Evolutionary conservation across 768 basidiomycete genomes (phyloP), one percentile per base, ranked within the genome.

Genomic region (Pisolithus albus): DNA sequence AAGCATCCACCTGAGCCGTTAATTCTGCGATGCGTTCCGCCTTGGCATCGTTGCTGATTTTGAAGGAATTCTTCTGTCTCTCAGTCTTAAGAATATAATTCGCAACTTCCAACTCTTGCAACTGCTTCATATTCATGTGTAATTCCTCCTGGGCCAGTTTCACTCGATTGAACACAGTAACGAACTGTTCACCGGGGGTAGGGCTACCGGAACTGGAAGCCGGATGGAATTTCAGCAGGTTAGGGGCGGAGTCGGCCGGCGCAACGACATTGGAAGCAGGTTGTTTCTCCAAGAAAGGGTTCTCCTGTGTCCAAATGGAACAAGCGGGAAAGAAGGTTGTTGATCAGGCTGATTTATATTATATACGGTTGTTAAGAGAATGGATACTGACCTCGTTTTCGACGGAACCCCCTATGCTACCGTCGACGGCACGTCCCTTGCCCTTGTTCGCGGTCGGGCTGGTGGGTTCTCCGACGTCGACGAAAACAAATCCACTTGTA

Each of bases 1-100:
- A 32, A 9, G 24, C 51, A 4, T 52, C 40, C 1, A 34, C n/a
- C 16, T 62, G 57, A 6, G 39, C 44, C 21, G n/a, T 28, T 34
- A 64, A 8, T 10, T n/a, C n/a, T 4, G 37, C 49, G 2, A 66
- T 60, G 0, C 19, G 41, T 24, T 40, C 59, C 30, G 60, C 60
- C 54, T 75, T 76, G 4, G 60, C 61, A 4, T 60, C 59, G 13
- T 67, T 69, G 23, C 69, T 65, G 41, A 69, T 65, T 41, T 67
- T 67, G 44, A 70, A 61, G 19, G 74, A 72, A 8, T 56, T 56
- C 9, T 63, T 54, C 50, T 69, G 70, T 36, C 71, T 64, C 53
- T 79, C 74, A 36, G 78, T 64, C 48, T 64, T 68, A 32, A 53
- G 53, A 39, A 77, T 61, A 46, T 72, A 69, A 8, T 62, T 59